These are phyloP conservation scores for Hirschfeldia incana DNA, from an alignment of 345 rosid genomes.

Conservation along the genomic window DNA sequence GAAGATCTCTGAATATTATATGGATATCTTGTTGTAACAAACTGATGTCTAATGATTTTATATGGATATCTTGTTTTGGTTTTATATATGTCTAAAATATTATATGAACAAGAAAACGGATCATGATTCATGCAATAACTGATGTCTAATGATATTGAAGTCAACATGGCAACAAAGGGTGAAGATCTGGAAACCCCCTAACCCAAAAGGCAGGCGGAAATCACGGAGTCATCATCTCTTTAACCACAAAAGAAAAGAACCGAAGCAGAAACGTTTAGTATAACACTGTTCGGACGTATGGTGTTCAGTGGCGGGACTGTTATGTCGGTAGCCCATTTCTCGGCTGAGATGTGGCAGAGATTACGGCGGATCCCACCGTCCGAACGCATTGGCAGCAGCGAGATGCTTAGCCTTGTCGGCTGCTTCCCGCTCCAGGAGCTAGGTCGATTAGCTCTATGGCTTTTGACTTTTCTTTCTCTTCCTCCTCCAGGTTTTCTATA, in stretches of 20 bases:
- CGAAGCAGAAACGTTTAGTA: not conserved
- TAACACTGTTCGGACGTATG: conserved; percentile 34
- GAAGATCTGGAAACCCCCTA: not conserved
- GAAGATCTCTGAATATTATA: not conserved
- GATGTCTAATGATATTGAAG: conserved; percentile 9
- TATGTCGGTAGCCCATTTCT: conserved; percentile 50
- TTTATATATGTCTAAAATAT: not conserved
- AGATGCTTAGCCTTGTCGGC: conserved; percentile 66
- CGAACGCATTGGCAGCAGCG: conserved; percentile 52
- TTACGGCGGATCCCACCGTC: conserved; percentile 45
- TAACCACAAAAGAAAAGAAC: not conserved
- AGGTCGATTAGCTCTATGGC: conserved; percentile 57
- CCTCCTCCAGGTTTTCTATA: conserved; percentile 52
- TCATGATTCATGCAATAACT: not conserved
- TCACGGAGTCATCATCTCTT: conserved; percentile 9
- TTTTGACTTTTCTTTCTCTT: conserved; percentile 70
- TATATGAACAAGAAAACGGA: not conserved
- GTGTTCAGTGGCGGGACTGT: conserved; percentile 58
- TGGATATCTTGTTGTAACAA: not conserved
- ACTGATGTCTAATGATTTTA: not conserved
- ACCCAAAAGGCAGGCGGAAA: not conserved
- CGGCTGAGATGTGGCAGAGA: conserved; percentile 59
- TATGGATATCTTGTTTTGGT: not conserved
- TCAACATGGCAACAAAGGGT: conserved; percentile 23
- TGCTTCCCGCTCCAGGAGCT: conserved; percentile 67